phyloP scores from a whole-genome alignment of 352 stramenopile genomes.

The Pythium coloratum region DNA sequence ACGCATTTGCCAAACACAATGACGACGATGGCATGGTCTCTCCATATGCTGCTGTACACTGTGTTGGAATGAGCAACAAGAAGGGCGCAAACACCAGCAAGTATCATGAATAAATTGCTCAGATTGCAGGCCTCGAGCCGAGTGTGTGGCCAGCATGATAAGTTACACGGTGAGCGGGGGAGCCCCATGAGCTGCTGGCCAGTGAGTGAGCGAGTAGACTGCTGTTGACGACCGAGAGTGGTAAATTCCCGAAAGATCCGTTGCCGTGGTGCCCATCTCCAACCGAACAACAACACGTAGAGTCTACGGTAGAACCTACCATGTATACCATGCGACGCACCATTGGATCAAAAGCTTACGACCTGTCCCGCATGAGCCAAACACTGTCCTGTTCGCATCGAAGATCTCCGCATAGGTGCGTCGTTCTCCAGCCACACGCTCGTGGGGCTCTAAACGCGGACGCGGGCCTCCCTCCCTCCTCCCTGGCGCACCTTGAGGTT shows the following conservation, averaged over 20 bases:
- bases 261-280: not conserved
- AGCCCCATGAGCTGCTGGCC: not conserved
- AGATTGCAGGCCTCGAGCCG: too few relatives aligned
- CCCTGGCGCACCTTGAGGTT: not conserved
- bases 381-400: not conserved
- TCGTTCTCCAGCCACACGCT: constrained; percentile 8
- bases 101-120: not conserved
- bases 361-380: constrained; percentile 10
- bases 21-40: not conserved
- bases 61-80: not conserved
- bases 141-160: not conserved
- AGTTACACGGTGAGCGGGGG: not conserved
- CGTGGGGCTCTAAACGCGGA: not conserved
- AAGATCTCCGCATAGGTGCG: constrained; percentile 24
- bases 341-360: constrained; percentile 3
- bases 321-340: not conserved
- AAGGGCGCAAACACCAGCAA: not conserved
- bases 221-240: not conserved
- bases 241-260: constrained; percentile 1
- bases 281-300: not conserved
- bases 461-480: not conserved
- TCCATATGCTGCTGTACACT: not conserved
- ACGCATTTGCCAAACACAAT: not conserved
- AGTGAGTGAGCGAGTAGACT: not conserved
- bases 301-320: too few relatives aligned